A percentile compares a stretch with the other conserved stretches of the same genome.
phyloP scores from a whole-genome alignment of 345 rosid species.

The Bruguiera parviflora region DNA sequence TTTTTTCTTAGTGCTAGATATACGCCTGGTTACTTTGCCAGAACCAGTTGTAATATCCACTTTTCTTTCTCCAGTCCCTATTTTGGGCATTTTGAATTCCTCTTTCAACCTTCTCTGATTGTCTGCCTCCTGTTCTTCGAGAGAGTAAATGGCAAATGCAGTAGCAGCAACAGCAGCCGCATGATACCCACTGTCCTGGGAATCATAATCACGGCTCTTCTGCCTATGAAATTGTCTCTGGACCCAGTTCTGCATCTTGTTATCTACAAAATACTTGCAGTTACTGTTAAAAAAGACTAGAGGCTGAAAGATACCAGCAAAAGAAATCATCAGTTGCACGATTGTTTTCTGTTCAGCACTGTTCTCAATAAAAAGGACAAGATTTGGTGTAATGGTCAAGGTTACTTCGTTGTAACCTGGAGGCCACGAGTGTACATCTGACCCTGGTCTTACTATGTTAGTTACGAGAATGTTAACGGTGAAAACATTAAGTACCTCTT shows the following conservation, averaged over 20 bases:
- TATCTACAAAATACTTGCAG: conserved; percentile 18
- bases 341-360: too few species aligned
- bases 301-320: background rate
- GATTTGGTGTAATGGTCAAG: too few species aligned
- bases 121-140: conserved; percentile 39
- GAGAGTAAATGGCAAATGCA: conserved; percentile 41
- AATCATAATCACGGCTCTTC: conserved; percentile 28
- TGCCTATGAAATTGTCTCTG: conserved; percentile 33
- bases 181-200: conserved; percentile 35
- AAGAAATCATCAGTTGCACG: too few species aligned
- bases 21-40: conserved; percentile 9
- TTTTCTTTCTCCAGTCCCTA: conserved; percentile 18
- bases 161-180: conserved; percentile 62
- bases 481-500: background rate
- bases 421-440: too few species aligned
- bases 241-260: conserved; percentile 40
- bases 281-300: background rate
- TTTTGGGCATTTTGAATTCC: conserved; percentile 33
- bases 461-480: background rate
- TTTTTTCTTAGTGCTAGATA: conserved; percentile 28
- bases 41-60: conserved; percentile 12
- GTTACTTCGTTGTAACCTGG: too few species aligned
- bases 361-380: too few species aligned
- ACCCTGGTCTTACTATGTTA: too few species aligned
- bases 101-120: conserved; percentile 32